Evolutionary conservation across 257 asterid species (phyloP).

Genomic region (Solanum piurae): DNA sequence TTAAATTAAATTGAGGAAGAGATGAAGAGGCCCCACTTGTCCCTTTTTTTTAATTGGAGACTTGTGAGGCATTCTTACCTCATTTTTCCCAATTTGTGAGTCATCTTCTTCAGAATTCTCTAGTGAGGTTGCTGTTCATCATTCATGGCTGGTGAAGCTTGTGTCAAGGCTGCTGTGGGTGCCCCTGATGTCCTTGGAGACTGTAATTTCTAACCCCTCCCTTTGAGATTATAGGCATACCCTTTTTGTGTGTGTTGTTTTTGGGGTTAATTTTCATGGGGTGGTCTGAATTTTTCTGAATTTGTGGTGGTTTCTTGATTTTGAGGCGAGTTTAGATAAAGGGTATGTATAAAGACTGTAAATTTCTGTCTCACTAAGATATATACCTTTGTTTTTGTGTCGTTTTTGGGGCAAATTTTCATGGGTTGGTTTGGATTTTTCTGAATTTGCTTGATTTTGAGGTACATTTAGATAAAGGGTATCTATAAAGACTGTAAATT

Average conservation of each 20-base stretch:
- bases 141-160: constrained; percentile 66
- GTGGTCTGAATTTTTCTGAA: background rate
- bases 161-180: constrained; percentile 68
- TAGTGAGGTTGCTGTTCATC: background rate
- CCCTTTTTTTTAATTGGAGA: too few relatives aligned
- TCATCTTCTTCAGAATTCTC: background rate
- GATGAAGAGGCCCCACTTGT: too few relatives aligned
- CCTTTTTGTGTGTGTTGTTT: background rate
- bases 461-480: background rate
- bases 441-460: too few relatives aligned
- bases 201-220: constrained; percentile 28
- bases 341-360: background rate
- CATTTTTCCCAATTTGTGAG: too few relatives aligned
- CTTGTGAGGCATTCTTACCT: too few relatives aligned
- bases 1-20: too few relatives aligned
- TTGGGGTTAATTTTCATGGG: background rate
- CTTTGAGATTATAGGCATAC: background rate
- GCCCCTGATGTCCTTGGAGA: constrained; percentile 58
- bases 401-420: background rate
- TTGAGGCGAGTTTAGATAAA: background rate
- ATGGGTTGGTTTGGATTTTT: too few relatives aligned
- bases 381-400: background rate
- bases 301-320: background rate
- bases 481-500: background rate
- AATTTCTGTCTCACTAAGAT: background rate